Conservation (phyloP, 78 protist species). For the Dictyostelium intermedium region DNA sequence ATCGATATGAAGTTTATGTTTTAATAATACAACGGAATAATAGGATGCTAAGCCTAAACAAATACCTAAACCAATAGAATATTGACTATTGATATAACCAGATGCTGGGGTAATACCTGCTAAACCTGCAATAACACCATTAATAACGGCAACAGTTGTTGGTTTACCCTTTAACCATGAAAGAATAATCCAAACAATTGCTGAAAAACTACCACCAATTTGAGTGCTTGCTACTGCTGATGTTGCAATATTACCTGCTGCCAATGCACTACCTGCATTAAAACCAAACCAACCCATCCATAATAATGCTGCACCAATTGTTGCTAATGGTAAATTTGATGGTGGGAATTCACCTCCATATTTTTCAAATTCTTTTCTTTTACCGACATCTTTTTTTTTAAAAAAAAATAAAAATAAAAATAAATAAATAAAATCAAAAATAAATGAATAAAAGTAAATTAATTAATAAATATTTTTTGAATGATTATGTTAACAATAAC, state of each 20-base stretch:
- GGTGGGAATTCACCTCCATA: conserved; percentile 86
- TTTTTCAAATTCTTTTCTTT: conserved; percentile 76
- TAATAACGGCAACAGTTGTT: conserved; percentile 61
- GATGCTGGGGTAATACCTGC: conserved; percentile 92
- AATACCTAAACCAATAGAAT: conserved; percentile 73
- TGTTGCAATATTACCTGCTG: conserved; percentile 73
- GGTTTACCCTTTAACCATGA: conserved; percentile 83
- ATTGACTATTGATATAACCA: conserved; percentile 82
- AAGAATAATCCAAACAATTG: conserved; percentile 67
- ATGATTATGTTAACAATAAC: no score
- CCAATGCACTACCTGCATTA: conserved; percentile 90
- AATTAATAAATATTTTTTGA: background rate
- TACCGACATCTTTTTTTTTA: conserved; percentile 48
- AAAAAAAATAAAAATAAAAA: background rate
- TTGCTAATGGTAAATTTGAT: conserved; percentile 84
- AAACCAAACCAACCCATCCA: conserved; percentile 96
- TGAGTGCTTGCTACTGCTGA: conserved; percentile 84
- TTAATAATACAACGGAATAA: conserved; percentile 47
- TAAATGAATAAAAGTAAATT: background rate
- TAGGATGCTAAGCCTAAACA: conserved; percentile 73
- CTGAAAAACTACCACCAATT: conserved; percentile 80
- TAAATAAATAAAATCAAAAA: background rate
- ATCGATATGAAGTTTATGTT: conserved; percentile 80
- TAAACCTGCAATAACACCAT: conserved; percentile 85
- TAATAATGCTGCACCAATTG: conserved; percentile 87